Evolutionary conservation across 2,329 filamentous ascomycete genomes (phyloP).

Genomic region (Eurotiales sp.): DNA sequence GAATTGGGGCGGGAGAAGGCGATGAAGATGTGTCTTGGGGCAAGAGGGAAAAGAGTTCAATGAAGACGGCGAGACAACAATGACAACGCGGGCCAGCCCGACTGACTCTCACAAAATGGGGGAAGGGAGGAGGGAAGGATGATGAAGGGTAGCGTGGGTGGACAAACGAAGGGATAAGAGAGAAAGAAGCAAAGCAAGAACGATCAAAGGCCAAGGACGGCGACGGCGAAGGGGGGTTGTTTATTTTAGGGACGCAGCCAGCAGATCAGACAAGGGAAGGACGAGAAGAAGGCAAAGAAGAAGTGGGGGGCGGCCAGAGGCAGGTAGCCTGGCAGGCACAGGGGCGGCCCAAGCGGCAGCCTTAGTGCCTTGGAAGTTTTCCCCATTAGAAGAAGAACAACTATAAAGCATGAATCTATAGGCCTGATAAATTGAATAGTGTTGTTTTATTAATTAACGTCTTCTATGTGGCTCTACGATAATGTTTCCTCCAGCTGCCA

Average conservation of each 20-base stretch:
- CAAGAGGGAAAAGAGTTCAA: background rate
- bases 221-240: conserved; percentile 7
- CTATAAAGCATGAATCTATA: too few species aligned
- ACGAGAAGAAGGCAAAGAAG: conserved; percentile 1
- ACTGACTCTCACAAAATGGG: conserved; percentile 19
- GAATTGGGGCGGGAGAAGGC: too few species aligned
- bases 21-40: background rate
- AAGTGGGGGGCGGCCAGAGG: background rate
- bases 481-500: too few species aligned
- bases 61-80: conserved; percentile 17
- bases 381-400: too few species aligned
- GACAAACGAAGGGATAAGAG: conserved; percentile 21
- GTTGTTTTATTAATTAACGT: too few species aligned
- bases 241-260: conserved; percentile 10
- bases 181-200: conserved; percentile 20
- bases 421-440: too few species aligned
- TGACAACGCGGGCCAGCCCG: conserved; percentile 35
- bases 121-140: conserved; percentile 16
- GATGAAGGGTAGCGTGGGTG: conserved; percentile 17
- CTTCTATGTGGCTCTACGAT: too few species aligned
- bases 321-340: too few species aligned
- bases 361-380: too few species aligned
- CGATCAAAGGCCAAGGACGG: conserved; percentile 13
- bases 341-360: background rate
- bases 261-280: conserved; percentile 8